A percentile compares a stretch with the other conserved stretches of the same genome.
Evolutionary conservation across 495 filamentous ascomycete genomes (phyloP).

Genomic region (Aspergillus hancockii): DNA sequence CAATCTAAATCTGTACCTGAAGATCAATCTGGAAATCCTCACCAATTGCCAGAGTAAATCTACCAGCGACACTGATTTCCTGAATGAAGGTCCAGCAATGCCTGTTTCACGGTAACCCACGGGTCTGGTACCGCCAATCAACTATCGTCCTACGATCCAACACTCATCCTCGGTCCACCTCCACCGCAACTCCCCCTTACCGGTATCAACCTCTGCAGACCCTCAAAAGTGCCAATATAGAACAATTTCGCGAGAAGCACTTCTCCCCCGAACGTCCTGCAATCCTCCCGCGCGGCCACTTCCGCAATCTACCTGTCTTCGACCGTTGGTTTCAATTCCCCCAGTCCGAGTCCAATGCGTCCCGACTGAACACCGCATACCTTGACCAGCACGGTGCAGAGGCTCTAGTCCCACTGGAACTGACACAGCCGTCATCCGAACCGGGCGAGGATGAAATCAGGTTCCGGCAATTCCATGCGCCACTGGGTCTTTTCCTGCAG

Average conservation of each 20-base stretch:
- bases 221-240: slow-evolving; percentile 32
- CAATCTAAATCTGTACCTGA: background rate
- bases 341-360: background rate
- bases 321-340: slow-evolving; percentile 53
- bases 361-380: slow-evolving; percentile 50
- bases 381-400: slow-evolving; percentile 47
- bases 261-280: slow-evolving; percentile 50
- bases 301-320: slow-evolving; percentile 49
- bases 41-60: background rate
- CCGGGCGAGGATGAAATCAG: slow-evolving; percentile 10
- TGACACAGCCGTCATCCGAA: slow-evolving; percentile 35
- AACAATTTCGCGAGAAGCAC: slow-evolving; percentile 48
- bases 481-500: slow-evolving; percentile 57
- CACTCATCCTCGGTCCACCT: slow-evolving; percentile 14
- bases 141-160: background rate
- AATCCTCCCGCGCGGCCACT: slow-evolving; percentile 47
- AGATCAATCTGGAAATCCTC: background rate
- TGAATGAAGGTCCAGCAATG: slow-evolving; percentile 37
- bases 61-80: slow-evolving; percentile 7
- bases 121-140: slow-evolving; percentile 16
- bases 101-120: slow-evolving; percentile 13
- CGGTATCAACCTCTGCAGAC: slow-evolving; percentile 33
- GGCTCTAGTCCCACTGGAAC: slow-evolving; percentile 59
- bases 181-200: slow-evolving; percentile 19
- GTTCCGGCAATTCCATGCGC: slow-evolving; percentile 60